phyloP scores from a whole-genome alignment of 192 early-diverging fungal genomes.

The Coemansia sp. region DNA sequence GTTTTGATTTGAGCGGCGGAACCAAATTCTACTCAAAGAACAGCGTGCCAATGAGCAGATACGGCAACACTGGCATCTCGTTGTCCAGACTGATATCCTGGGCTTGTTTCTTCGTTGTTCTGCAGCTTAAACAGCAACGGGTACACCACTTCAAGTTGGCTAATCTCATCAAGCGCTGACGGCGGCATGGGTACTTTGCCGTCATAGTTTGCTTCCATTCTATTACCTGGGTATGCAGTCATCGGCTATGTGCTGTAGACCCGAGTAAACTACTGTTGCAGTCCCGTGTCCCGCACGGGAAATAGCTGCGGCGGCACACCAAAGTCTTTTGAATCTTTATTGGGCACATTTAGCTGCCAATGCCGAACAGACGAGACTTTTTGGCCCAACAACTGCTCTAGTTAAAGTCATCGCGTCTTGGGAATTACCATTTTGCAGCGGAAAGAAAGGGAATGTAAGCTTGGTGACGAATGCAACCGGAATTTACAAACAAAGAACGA shows the following conservation, averaged over 20 bases:
- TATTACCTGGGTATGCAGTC: constrained; percentile 25
- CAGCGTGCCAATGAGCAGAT: constrained; percentile 80
- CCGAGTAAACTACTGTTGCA: constrained; percentile 32
- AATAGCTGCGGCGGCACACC: constrained; percentile 8
- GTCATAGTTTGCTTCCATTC: constrained; percentile 42
- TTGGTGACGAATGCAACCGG: too few relatives aligned
- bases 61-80: constrained; percentile 61
- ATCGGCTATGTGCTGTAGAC: constrained; percentile 50
- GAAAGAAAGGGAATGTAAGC: too few relatives aligned
- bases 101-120: constrained; percentile 51
- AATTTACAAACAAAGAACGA: background rate
- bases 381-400: too few relatives aligned
- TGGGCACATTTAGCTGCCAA: too few relatives aligned
- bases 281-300: background rate
- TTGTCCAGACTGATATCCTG: background rate
- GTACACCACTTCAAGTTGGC: constrained; percentile 82
- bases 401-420: too few relatives aligned
- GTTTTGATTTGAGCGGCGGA: constrained; percentile 52
- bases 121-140: constrained; percentile 90
- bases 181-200: constrained; percentile 55
- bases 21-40: constrained; percentile 86
- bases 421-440: too few relatives aligned
- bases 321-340: too few relatives aligned
- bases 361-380: too few relatives aligned
- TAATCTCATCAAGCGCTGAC: constrained; percentile 55